A percentile compares a stretch with the other conserved stretches of the same genome.
These are phyloP conservation scores for Paragyromitra xinjiangensis DNA, from an alignment of 495 filamentous ascomycete genomes.

Conservation along the genomic window DNA sequence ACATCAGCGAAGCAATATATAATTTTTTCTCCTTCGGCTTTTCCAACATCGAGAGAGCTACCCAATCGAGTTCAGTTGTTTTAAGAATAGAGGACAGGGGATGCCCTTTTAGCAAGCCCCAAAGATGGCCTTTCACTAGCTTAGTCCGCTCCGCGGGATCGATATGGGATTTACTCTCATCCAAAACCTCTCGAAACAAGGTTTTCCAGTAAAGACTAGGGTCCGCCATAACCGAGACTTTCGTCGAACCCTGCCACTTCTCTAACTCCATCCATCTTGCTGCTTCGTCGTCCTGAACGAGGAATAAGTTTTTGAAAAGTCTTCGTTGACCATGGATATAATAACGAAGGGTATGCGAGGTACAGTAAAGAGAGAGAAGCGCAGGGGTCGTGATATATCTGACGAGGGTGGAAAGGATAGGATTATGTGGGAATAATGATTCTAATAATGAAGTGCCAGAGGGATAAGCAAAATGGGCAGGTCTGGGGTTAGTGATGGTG, in stretches of 20 bases:
- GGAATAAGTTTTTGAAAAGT: constrained; percentile 44
- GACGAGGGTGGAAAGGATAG: constrained; percentile 29
- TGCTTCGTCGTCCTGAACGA: constrained; percentile 32
- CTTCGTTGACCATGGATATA: constrained; percentile 33
- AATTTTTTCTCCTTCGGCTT: background rate
- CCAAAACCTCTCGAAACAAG: background rate
- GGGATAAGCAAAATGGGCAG: constrained; percentile 7
- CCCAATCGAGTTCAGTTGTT: background rate
- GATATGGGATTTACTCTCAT: background rate
- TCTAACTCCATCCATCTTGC: constrained; percentile 31
- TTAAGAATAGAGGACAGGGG: background rate
- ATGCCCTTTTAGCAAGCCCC: constrained; percentile 9
- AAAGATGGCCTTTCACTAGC: background rate
- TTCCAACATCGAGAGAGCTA: background rate
- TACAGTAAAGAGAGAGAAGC: constrained; percentile 40
- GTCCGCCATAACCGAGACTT: constrained; percentile 4
- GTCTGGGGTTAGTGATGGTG: background rate
- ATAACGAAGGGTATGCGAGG: constrained; percentile 25
- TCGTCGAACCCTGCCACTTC: background rate
- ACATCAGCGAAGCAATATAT: constrained; percentile 39
- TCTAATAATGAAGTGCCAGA: constrained; percentile 23
- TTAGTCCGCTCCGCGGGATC: background rate
- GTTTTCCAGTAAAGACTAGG: background rate
- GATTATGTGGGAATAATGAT: constrained; percentile 36
- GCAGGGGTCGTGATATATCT: constrained; percentile 35